Conservation (phyloP, 805 yeast genomes). For the Kuraishia piskuri region DNA sequence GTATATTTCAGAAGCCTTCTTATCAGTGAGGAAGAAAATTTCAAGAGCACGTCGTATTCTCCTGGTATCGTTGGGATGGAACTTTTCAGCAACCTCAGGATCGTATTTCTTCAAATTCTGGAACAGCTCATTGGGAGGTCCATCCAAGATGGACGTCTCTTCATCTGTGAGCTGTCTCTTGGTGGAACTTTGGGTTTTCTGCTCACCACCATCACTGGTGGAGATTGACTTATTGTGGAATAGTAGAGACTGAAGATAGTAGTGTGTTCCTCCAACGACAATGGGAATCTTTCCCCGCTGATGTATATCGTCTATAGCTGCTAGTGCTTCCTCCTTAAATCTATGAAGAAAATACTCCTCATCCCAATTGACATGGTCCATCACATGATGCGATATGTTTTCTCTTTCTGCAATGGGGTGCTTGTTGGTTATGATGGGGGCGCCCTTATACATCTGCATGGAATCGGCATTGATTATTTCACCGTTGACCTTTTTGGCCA, state of each 20-base stretch:
- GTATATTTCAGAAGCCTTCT: conserved; percentile 64
- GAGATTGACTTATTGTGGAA: conserved; percentile 39
- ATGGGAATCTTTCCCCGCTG: conserved; percentile 69
- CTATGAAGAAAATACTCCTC: conserved; percentile 76
- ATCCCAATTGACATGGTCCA: conserved; percentile 76
- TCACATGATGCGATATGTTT: conserved; percentile 77
- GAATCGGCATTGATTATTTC: conserved; percentile 95
- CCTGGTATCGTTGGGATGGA: conserved; percentile 86
- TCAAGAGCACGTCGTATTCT: conserved; percentile 76
- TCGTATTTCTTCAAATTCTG: conserved; percentile 44
- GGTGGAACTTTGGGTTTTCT: neutral
- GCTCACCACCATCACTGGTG: conserved; percentile 1
- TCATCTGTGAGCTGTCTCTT: conserved; percentile 14
- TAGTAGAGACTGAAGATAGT: conserved; percentile 72
- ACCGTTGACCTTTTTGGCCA: conserved; percentile 72
- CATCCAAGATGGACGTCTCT: conserved; percentile 39
- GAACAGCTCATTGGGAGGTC: conserved; percentile 43
- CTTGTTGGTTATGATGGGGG: conserved; percentile 80
- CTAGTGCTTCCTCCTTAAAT: conserved; percentile 64
- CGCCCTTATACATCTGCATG: conserved; percentile 82
- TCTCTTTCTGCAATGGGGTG: conserved; percentile 76
- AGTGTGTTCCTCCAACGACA: conserved; percentile 93
- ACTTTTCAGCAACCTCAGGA: conserved; percentile 67
- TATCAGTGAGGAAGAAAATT: conserved; percentile 60
- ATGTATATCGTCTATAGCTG: conserved; percentile 56